Percentiles rank a stretch among this genome's conserved stretches.
Evolutionary conservation across 116 monocot genomes (phyloP).

Genomic region (Dioscorea cayenensis): DNA sequence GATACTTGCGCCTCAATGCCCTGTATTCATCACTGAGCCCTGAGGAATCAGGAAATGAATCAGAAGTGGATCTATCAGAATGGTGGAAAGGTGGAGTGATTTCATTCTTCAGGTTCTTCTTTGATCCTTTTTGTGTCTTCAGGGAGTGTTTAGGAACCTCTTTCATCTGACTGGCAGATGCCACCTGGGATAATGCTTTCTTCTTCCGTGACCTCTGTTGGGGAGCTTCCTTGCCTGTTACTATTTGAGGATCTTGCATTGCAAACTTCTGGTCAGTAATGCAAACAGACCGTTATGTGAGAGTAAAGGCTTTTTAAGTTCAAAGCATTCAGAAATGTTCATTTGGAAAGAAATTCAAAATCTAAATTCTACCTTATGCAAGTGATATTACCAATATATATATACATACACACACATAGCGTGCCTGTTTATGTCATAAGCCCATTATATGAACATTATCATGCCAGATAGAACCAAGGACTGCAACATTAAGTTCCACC

Average conservation of each 20-base stretch:
- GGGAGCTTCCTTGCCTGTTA: constrained; percentile 11
- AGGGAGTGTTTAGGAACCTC: constrained; percentile 13
- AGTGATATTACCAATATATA: too few relatives aligned
- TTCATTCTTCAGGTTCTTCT: constrained; percentile 33
- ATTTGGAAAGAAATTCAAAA: background rate
- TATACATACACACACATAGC: too few relatives aligned
- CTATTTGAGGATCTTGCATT: constrained; percentile 45
- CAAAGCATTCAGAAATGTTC: background rate
- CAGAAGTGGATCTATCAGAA: constrained; percentile 36
- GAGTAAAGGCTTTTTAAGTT: background rate
- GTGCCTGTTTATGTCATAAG: too few relatives aligned
- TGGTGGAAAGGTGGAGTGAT: constrained; percentile 24
- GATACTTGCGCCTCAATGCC: constrained; percentile 60
- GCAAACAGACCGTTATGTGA: background rate
- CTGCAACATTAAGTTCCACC: too few relatives aligned
- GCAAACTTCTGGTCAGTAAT: background rate
- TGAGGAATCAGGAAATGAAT: constrained; percentile 48
- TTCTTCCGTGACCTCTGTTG: constrained; percentile 41
- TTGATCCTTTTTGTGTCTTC: constrained; percentile 35
- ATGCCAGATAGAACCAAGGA: too few relatives aligned
- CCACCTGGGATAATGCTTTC: constrained; percentile 25
- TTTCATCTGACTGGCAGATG: constrained; percentile 18
- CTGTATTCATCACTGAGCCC: constrained; percentile 45
- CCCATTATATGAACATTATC: too few relatives aligned
- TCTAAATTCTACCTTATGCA: too few relatives aligned